phyloP scores from a whole-genome alignment of 495 filamentous ascomycete genomes.

The Penicillium daleae region DNA sequence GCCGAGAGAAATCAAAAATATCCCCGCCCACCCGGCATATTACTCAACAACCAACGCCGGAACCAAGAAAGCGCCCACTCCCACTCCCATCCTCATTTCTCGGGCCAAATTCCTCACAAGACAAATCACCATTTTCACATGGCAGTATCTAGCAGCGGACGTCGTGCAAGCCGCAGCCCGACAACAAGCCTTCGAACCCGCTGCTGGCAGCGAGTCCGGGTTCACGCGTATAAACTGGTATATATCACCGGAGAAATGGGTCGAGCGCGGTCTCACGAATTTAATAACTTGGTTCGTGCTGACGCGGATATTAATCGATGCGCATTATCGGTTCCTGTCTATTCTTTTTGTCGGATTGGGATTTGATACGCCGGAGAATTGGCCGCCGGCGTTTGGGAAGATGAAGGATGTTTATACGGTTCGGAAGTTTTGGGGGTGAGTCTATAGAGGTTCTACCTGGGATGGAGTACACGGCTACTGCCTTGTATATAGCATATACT shows the following conservation, averaged over 20 bases:
- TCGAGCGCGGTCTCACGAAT: slow-evolving; percentile 6
- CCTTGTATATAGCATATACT: no score
- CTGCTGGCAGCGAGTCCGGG: neutral
- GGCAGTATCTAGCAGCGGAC: slow-evolving; percentile 27
- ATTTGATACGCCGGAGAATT: slow-evolving; percentile 23
- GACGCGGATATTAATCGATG: slow-evolving; percentile 19
- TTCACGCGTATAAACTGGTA: slow-evolving; percentile 8
- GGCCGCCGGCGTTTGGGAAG: slow-evolving; percentile 38
- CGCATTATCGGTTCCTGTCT: slow-evolving; percentile 20
- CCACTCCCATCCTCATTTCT: no score
- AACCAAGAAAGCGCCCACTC: no score
- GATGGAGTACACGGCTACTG: no score
- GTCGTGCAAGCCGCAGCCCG: slow-evolving; percentile 2
- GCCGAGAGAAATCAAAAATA: slow-evolving; percentile 24
- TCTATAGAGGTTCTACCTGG: no score
- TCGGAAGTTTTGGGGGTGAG: slow-evolving; percentile 39
- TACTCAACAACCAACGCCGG: neutral
- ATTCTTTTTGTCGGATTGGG: slow-evolving; percentile 20
- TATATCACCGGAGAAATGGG: slow-evolving; percentile 14
- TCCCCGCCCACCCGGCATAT: slow-evolving; percentile 20
- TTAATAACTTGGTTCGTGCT: slow-evolving; percentile 20
- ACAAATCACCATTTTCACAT: slow-evolving; percentile 20
- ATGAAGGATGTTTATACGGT: slow-evolving; percentile 39
- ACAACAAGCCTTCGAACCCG: neutral
- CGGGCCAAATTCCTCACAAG: slow-evolving; percentile 18